Evolutionary conservation across 768 basidiomycete species (phyloP), one percentile per base, ranked within the genome.

Genomic region (Amanita molliuscula): DNA sequence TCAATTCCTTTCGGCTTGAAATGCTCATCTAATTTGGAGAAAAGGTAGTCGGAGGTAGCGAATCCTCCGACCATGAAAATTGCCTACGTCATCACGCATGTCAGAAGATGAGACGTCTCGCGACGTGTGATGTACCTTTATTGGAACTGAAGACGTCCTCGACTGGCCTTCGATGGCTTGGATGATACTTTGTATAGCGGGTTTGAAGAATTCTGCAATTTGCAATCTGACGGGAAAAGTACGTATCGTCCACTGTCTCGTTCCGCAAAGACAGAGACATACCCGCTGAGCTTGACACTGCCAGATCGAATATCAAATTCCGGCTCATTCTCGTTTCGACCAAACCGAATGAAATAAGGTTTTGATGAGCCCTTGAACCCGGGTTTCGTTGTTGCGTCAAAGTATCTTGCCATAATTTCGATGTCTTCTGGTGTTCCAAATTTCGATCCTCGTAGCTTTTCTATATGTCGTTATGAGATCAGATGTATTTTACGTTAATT

Each of bases 31-130:
- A 77, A 65, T 43, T 65, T 62, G 1, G 61, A 53, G 52, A 72
- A 77, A 10, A 79, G 58, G 67, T 69, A 78, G 36, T 73, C 68
- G 50, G 69, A 77, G 1, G 74, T 72, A 10, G 72, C 72, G 57
- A 78, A 78, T 0, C 76, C 77, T 6, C 78, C 77, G 1, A 79
- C 76, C 9, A 78, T 61, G 47, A 78, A 70, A 18, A 76, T 65
- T 8, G 65, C 51, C 68, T 72, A 46, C 23, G 45, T 26, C 28
- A 25, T n/a, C 23, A 3, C 23, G 10, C 2, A 3, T 31, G 20
- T 33, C 34, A 35, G 9, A 25, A 15, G 5, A 21, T 3, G 26
- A 35, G 1, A 16, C 3, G 21, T 33, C 8, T 0, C 18, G 2
- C 18, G 36, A 16, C 0, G 34, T 13, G 48, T 51, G 31, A 6